These are phyloP conservation scores for Trichophyton rubrum DNA, from an alignment of 2,329 filamentous ascomycete species.

Conservation along the genomic window DNA sequence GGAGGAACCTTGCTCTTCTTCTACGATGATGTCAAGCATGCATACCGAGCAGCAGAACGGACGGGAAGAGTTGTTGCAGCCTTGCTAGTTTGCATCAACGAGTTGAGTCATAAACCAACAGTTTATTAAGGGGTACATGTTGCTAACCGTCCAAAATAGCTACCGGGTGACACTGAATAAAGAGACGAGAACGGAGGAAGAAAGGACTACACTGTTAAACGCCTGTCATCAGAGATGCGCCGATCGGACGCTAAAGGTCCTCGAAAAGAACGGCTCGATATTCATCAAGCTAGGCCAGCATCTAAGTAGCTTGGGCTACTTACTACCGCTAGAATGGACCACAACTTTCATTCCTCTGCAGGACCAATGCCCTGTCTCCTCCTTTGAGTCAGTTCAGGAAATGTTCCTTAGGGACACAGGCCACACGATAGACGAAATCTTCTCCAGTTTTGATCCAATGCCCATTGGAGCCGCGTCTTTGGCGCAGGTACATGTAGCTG, in stretches of 20 bases:
- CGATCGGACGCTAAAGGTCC: constrained; percentile 66
- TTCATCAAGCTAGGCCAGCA: constrained; percentile 98
- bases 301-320: constrained; percentile 88
- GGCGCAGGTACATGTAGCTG: constrained; percentile 86
- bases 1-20: constrained; percentile 38
- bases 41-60: constrained; percentile 61
- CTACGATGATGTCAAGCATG: constrained; percentile 59
- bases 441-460: constrained; percentile 65
- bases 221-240: constrained; percentile 90
- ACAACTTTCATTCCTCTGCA: constrained; percentile 91
- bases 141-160: constrained; percentile 37
- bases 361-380: constrained; percentile 88
- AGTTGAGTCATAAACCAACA: constrained; percentile 46
- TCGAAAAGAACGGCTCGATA: constrained; percentile 94
- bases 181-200: constrained; percentile 43
- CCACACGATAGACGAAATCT: constrained; percentile 63
- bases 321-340: constrained; percentile 84
- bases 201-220: constrained; percentile 56
- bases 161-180: constrained; percentile 78
- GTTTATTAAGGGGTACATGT: neutral
- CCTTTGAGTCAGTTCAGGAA: constrained; percentile 67
- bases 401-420: constrained; percentile 84
- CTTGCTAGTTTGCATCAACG: constrained; percentile 72
- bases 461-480: constrained; percentile 90
- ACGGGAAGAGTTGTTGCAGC: constrained; percentile 65